Evolutionary conservation across 1,139 yeast species (phyloP), one percentile per base, ranked within the genome.

Genomic region (Saccharomyces hybrid): DNA sequence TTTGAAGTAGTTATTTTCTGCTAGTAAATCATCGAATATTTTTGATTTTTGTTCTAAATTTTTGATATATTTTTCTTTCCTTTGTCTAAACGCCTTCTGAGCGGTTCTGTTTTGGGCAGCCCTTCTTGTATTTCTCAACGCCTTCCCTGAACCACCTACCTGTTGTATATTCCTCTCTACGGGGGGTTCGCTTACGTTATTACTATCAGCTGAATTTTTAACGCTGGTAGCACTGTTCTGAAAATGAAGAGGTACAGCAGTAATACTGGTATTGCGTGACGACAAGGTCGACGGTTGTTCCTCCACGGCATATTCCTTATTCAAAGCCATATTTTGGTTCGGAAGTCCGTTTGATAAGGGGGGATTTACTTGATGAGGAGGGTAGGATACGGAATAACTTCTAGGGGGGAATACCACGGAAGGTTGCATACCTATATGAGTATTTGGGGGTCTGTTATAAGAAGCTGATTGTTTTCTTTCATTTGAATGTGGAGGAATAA

Each of bases 61-160:
- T 70, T 83, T 85, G 61, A 89, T 81, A 64, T 87, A 83, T 57
- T 80, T 78, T 63, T 88, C 95, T 67, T 86, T 85, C 56, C 96
- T 77, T 66, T 81, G 83, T 65, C 97, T 78, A 72, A 88, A 89
- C 9, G 96, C 95, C 63, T 88, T 80, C 70, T 89, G 97, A 0
- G 97, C 96, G 57, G 82, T 84, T 63, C 96, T 76, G 72, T 89
- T 89, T 71, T 89, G 97, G n/a, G 84, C 88, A 1, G 96, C 96
- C 59, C 97, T 79, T 70, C 87, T 88, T 44, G 93, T 80, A 57
- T 76, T 78, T n/a, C 83, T 78, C 34, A 84, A 73, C 4, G 78
- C 79, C 57, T 81, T 77, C 8, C 77, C 77, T 14, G 60, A 54
- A 49, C 52, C 54, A 14, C 61, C 58, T 27, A 52, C 50, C 48